A percentile compares a stretch with the other conserved stretches of the same genome.
Evolutionary conservation across 805 yeast species (phyloP).

Genomic region (Hermanozyma aechmeae): DNA sequence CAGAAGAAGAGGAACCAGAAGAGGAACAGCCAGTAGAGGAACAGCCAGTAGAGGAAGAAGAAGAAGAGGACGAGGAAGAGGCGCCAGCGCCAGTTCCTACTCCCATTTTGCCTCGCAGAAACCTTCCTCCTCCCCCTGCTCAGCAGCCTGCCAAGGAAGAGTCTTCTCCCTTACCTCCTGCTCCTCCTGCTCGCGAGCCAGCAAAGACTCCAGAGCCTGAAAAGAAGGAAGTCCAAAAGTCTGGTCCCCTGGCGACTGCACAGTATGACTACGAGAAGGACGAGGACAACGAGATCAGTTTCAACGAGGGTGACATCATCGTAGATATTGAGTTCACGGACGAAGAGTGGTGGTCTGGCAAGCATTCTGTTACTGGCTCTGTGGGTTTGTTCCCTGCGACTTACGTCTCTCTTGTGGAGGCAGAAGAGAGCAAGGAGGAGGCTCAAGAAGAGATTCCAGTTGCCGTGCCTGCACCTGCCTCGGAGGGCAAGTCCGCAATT

Average conservation of each 20-base stretch:
- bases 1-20: conserved; percentile 3
- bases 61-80: conserved; percentile 2
- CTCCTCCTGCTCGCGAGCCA: not conserved
- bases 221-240: not conserved
- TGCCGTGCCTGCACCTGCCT: conserved; percentile 8
- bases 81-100: conserved; percentile 13
- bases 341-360: conserved; percentile 64
- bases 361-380: conserved; percentile 32
- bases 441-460: conserved; percentile 4
- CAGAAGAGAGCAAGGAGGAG: conserved; percentile 1
- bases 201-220: conserved; percentile 1
- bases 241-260: conserved; percentile 52
- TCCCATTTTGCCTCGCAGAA: conserved; percentile 12
- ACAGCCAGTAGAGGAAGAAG: conserved; percentile 17
- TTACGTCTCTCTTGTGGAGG: conserved; percentile 34
- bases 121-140: conserved; percentile 7
- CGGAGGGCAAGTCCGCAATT: conserved; percentile 35
- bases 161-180: conserved; percentile 2
- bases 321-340: conserved; percentile 61
- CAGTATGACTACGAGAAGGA: conserved; percentile 71
- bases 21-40: conserved; percentile 5
- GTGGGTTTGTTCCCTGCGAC: conserved; percentile 50
- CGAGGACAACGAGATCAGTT: conserved; percentile 67
- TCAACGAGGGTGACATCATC: conserved; percentile 58
- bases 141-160: conserved; percentile 8